Conservation (phyloP, 73 alveolate genomes). For the Paramecium caudatum region DNA sequence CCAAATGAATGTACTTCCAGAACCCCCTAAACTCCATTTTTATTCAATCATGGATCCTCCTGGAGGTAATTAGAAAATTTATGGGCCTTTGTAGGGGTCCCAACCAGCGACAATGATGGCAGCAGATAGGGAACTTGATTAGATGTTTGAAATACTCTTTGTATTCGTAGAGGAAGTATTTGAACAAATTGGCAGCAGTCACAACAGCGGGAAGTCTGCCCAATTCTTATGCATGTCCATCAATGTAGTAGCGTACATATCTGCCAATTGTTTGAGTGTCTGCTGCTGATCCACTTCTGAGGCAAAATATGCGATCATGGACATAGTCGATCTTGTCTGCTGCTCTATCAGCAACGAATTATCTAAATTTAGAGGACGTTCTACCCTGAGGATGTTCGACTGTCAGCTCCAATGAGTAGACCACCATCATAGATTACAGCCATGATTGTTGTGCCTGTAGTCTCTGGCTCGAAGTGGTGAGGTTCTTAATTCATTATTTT, state of each 20-base stretch:
- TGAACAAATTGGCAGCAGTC: slow-evolving; percentile 93
- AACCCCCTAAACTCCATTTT: slow-evolving; percentile 87
- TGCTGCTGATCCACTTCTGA: slow-evolving; percentile 95
- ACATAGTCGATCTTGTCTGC: slow-evolving; percentile 95
- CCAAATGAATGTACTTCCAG: slow-evolving; percentile 91
- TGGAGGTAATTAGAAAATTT: slow-evolving; percentile 82
- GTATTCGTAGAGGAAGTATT: slow-evolving; percentile 85
- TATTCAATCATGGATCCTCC: slow-evolving; percentile 87
- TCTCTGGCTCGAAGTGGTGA: slow-evolving; percentile 45
- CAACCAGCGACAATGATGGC: slow-evolving; percentile 94
- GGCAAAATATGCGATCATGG: slow-evolving; percentile 89
- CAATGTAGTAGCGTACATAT: slow-evolving; percentile 88
- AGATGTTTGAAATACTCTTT: slow-evolving; percentile 26
- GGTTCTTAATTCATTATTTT: slow-evolving; percentile 19
- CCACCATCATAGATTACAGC: slow-evolving; percentile 93
- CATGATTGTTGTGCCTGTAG: slow-evolving; percentile 89
- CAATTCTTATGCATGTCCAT: slow-evolving; percentile 89
- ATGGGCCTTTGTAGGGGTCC: slow-evolving; percentile 95
- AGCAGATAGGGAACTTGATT: slow-evolving; percentile 84
- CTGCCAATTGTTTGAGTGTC: slow-evolving; percentile 92
- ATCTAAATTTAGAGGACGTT: slow-evolving; percentile 35
- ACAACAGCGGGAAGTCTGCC: slow-evolving; percentile 93
- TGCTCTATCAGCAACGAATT: slow-evolving; percentile 91
- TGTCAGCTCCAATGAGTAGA: slow-evolving; percentile 92
- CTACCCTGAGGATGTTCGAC: slow-evolving; percentile 89